phyloP scores from a whole-genome alignment of 164 flowering plant genomes.

The grape (Vitis vinifera) region ASM3070453v1 NC_081812.1:2981501-2982000 shows the following conservation, averaged over 20 bases:
- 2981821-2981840: conserved; percentile 84
- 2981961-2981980: conserved; percentile 20
- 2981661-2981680: conserved; percentile 42
- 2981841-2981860: conserved; percentile 64
- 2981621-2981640: no score
- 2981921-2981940: conserved; percentile 27
- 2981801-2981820: conserved; percentile 92
- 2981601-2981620: background rate
- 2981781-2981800: conserved; percentile 89
- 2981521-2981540: background rate
- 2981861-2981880: no score
- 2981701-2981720: conserved; percentile 74
- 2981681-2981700: conserved; percentile 82
- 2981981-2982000: conserved; percentile 19
- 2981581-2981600: background rate
- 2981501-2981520: background rate
- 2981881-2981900: no score
- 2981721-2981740: conserved; percentile 68
- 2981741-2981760: conserved; percentile 73
- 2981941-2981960: conserved; percentile 83
- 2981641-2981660: no score
- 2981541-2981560: background rate
- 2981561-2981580: background rate
- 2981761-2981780: conserved; percentile 83
- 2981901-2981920: no score